Evolutionary conservation across 2,329 filamentous ascomycete species (phyloP).

Genomic region (Aspergillus alliaceus): DNA sequence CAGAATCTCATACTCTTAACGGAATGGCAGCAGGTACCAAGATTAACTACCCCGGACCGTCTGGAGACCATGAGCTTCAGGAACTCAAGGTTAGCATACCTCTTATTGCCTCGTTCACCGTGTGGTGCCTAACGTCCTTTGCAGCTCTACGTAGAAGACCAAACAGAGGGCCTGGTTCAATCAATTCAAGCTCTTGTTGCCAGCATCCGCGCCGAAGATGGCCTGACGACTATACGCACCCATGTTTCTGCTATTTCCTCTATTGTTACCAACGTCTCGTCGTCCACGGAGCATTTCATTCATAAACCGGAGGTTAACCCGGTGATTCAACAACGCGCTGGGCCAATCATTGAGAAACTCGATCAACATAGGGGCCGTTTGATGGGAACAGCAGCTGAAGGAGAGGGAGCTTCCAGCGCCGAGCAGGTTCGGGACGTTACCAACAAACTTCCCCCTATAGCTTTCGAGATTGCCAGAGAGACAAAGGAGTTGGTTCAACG

Average conservation of each 20-base stretch:
- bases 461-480: slow-evolving; percentile 82
- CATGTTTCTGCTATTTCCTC: slow-evolving; percentile 70
- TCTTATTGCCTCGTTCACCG: background rate
- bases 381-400: slow-evolving; percentile 62
- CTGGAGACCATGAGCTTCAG: slow-evolving; percentile 53
- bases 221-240: slow-evolving; percentile 64
- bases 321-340: slow-evolving; percentile 50
- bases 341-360: slow-evolving; percentile 48
- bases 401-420: slow-evolving; percentile 58
- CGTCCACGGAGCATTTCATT: slow-evolving; percentile 61
- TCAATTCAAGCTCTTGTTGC: slow-evolving; percentile 79
- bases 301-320: slow-evolving; percentile 47
- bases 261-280: slow-evolving; percentile 69
- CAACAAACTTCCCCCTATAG: slow-evolving; percentile 74
- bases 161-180: slow-evolving; percentile 75
- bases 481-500: slow-evolving; percentile 69
- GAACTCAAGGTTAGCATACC: slow-evolving; percentile 57
- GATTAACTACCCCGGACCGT: slow-evolving; percentile 43
- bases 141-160: slow-evolving; percentile 77
- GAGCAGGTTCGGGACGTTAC: slow-evolving; percentile 58
- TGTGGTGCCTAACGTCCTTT: slow-evolving; percentile 15
- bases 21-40: slow-evolving; percentile 31
- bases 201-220: slow-evolving; percentile 65
- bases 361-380: slow-evolving; percentile 65
- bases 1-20: slow-evolving; percentile 32